Base-by-base conservation (phyloP, 495 filamentous ascomycete genomes). In the Neurospora sp. region DNA sequence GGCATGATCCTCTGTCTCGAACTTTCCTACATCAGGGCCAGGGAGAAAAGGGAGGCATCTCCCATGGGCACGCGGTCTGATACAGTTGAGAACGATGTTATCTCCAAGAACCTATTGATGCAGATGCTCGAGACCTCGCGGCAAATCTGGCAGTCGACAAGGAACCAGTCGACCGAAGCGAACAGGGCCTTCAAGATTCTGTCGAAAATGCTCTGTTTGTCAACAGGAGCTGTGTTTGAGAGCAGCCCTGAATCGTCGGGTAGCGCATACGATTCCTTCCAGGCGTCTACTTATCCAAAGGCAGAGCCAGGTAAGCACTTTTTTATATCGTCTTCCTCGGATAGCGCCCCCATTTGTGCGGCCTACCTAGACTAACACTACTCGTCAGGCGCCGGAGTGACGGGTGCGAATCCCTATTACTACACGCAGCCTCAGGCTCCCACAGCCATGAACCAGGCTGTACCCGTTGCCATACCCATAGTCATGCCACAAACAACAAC, bases 1-100 rank as follows among this genome's bases (percentile, higher is more conserved):
- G 76, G 76, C 59, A 83, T 82, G 76, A 78, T 84, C 31, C 73
- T 84, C n/a, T 84, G 82, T 69, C 77, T 81, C 39, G 78, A 80
- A 68, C 70, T 81, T 12, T 77, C 77, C 4, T 75, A 53, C 44
- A 31, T 78, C 22, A 77, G 72, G 31, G 74, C 75, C 42, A 71
- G 72, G 68, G 70, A 73, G 16, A 73, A 73, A 14, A 76, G 69
- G 7, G 72, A 69, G 4, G 31, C 73, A 11, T 48, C 68, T 10
- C 44, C 53, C 8, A 4, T 61, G 3, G 46, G 69, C 37, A 20
- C 8, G 4, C 39, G 73, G 6, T 41, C 40, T 16, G 12, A 20
- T 1, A 59, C 72, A 20, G 70, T 42, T 5, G 42, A 41, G 42
- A 69, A 70, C 14, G 73, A 72, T 18, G 70, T 80, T 14, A 61